Percentiles rank a stretch among this genome's conserved stretches.
Conservation (phyloP, 1,284 basidiomycete species). For the Cutaneotrichosporon cutaneum region DNA sequence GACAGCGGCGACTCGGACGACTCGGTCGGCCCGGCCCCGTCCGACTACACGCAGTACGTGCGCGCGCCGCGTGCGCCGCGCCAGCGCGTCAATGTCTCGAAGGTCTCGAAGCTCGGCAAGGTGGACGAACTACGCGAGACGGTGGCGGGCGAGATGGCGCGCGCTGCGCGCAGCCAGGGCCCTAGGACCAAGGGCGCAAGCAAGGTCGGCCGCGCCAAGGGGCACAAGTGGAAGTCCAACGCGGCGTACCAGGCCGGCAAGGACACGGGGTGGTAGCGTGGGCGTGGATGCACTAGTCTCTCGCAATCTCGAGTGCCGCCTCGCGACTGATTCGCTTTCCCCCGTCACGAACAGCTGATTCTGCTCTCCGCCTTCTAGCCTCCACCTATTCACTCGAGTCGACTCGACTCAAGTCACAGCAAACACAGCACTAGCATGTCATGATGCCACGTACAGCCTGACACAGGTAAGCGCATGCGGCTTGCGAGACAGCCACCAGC, state of each 20-base stretch:
- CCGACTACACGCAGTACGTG: conserved; percentile 45
- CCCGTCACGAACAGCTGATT: too few species aligned
- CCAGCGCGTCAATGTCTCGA: conserved; percentile 9
- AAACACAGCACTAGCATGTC: too few species aligned
- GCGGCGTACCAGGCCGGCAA: conserved; percentile 2
- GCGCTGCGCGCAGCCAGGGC: conserved; percentile 67
- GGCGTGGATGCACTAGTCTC: not conserved
- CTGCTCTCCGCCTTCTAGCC: too few species aligned
- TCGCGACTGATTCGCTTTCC: too few species aligned
- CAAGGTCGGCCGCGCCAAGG: conserved; percentile 68
- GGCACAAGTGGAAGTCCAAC: conserved; percentile 71
- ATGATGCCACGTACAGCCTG: too few species aligned
- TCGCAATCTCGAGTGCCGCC: not conserved
- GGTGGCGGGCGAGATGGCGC: conserved; percentile 65
- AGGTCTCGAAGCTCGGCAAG: conserved; percentile 27
- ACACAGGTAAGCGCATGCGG: too few species aligned
- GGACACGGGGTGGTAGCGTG: conserved; percentile 5
- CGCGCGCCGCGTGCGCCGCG: conserved; percentile 22
- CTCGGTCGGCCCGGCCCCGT: conserved; percentile 18
- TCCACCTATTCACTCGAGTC: too few species aligned
- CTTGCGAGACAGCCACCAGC: too few species aligned
- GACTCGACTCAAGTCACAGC: too few species aligned
- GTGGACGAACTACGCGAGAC: conserved; percentile 56
- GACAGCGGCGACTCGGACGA: conserved; percentile 30
- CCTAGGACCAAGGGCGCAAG: conserved; percentile 67